phyloP scores from a whole-genome alignment of 192 early-diverging fungal genomes.

The Backusella macrospora region DNA sequence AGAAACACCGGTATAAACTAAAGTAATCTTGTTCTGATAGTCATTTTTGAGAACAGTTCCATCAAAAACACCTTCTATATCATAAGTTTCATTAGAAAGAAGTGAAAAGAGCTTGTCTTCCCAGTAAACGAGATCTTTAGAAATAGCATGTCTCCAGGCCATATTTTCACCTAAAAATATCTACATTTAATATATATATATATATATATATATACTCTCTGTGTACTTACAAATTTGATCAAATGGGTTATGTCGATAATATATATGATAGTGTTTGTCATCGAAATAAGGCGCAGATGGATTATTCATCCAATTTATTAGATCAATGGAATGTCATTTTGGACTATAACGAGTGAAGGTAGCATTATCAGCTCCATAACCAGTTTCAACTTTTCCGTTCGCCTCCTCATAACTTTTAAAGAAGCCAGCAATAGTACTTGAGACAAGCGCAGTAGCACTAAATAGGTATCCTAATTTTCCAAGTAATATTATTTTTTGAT shows the following conservation, averaged over 20 bases:
- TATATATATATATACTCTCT: too few species aligned
- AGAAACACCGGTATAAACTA: conserved; percentile 16
- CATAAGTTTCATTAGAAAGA: conserved; percentile 14
- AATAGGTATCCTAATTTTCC: neutral
- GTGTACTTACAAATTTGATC: conserved; percentile 17
- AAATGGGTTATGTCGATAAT: conserved; percentile 26
- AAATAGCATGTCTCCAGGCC: conserved; percentile 32
- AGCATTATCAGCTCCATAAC: conserved; percentile 20
- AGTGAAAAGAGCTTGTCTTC: conserved; percentile 24
- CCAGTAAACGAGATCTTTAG: conserved; percentile 26
- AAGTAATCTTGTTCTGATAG: conserved; percentile 14
- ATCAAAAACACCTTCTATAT: conserved; percentile 28
- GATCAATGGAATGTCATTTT: conserved; percentile 23
- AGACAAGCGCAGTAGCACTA: neutral
- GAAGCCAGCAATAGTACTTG: neutral
- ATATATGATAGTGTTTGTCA: conserved; percentile 19
- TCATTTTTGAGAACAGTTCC: conserved; percentile 12
- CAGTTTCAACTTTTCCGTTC: conserved; percentile 17
- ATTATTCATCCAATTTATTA: conserved; percentile 39
- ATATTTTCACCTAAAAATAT: conserved; percentile 33
- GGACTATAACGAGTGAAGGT: conserved; percentile 12
- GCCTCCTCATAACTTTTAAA: neutral
- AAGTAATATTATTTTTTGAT: neutral
- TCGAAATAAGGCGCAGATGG: conserved; percentile 35
- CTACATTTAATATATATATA: too few species aligned